Base-by-base conservation (phyloP, 257 asterid genomes). In the Penstemon barbatus region DNA sequence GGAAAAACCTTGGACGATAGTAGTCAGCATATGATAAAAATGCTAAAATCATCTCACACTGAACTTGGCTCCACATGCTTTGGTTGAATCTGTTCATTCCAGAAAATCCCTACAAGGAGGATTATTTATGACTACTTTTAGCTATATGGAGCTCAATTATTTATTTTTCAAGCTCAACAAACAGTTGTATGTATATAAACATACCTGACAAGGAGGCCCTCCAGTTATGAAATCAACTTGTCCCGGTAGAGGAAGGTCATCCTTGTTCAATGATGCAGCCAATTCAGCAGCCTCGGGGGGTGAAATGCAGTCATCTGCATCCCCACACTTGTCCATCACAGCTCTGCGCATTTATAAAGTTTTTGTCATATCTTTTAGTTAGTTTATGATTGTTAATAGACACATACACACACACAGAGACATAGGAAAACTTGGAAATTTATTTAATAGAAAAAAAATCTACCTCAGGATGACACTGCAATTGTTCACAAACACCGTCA, bases 151-250 rank as follows among this genome's bases (percentile, higher is more conserved):
- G 44, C 65, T 60, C 45, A 49, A 54, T 41, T 36, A 67, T 44
- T 60, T 43, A 7, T 15, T 41, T 49, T 68, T 43, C 44, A 43
- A 36, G 53, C 36, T 59, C 51, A 25, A 73, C 10, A 58, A 15
- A 15, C 18, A 15, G 18, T n/a, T 61, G 71, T 62, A 74, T 39
- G 18, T 15, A 15, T 15, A 15, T 15, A 15, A 48, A 15, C 80
- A 41, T 56, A 90, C 97, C 97, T 90, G 99, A 71, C 97, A 93
- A 64, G 99, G 99, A 68, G 99, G 99, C 58, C 99, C 99, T 15
- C 99, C 99, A 76, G 88, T 93, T 46, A 93, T 93, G 68, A 93
- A 93, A 75, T 93, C 96, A 76, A 93, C 99, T 79, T 93, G 82
- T 57, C 99, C 97, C 0, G 99, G 96, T 55, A 88, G 71, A 10